Conservation (phyloP, 2,329 filamentous ascomycete species). For the Ciborinia camelliae region DNA sequence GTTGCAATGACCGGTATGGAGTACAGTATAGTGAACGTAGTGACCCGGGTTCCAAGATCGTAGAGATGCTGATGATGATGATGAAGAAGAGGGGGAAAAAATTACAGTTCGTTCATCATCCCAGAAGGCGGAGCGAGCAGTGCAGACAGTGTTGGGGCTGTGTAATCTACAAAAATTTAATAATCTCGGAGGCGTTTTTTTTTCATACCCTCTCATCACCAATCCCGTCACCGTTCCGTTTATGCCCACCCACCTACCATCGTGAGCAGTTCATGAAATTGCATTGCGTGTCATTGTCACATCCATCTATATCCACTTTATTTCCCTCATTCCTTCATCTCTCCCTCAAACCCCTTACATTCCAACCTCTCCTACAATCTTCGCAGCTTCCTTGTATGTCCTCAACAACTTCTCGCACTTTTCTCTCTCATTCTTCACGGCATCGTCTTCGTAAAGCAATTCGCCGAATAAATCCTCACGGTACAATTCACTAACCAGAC, state of each 20-base stretch:
- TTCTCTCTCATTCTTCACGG: slow-evolving; percentile 93
- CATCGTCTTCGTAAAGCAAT: slow-evolving; percentile 94
- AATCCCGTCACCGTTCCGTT: background rate
- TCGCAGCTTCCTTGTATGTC: slow-evolving; percentile 95
- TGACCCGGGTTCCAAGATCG: background rate
- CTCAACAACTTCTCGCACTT: slow-evolving; percentile 96
- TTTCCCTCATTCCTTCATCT: background rate
- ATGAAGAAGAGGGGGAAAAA: background rate
- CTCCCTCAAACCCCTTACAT: slow-evolving; percentile 37
- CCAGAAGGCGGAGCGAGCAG: background rate
- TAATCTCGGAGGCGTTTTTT: background rate
- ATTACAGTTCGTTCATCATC: background rate
- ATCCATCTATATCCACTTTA: background rate
- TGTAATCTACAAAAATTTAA: slow-evolving; percentile 13
- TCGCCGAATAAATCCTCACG: slow-evolving; percentile 88
- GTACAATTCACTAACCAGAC: slow-evolving; percentile 92
- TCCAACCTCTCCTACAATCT: slow-evolving; percentile 97
- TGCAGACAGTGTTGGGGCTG: slow-evolving; percentile 1
- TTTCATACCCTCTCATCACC: background rate
- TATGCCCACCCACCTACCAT: slow-evolving; percentile 4
- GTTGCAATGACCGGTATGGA: background rate
- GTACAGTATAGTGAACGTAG: background rate
- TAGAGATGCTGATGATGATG: background rate
- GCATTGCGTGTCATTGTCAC: slow-evolving; percentile 7
- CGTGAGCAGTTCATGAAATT: slow-evolving; percentile 8